Conservation (phyloP, 2,329 filamentous ascomycete genomes). For the Penicillium italicum region DNA sequence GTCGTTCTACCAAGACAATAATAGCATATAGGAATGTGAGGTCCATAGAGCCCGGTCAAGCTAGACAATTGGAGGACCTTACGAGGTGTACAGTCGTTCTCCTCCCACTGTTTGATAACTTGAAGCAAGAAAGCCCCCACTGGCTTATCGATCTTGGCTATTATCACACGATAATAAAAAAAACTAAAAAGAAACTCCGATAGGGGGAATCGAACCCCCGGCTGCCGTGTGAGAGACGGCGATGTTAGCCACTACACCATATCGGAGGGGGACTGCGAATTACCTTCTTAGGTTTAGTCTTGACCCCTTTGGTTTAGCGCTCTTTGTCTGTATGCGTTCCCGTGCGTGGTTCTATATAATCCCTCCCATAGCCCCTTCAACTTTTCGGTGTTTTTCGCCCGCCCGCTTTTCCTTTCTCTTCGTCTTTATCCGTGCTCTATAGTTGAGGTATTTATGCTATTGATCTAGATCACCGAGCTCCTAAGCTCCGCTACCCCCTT, state of each 20-base stretch:
- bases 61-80: background rate
- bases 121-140: too few relatives aligned
- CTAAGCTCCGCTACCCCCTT: background rate
- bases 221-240: slow-evolving; percentile 31
- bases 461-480: background rate
- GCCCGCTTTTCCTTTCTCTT: too few relatives aligned
- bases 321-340: background rate
- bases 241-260: slow-evolving; percentile 33
- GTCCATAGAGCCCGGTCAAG: background rate
- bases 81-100: background rate
- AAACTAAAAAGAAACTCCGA: slow-evolving; percentile 19
- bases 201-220: slow-evolving; percentile 32
- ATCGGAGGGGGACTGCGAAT: slow-evolving; percentile 13
- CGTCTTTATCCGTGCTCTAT: background rate
- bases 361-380: background rate
- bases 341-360: background rate
- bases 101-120: background rate
- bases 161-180: too few relatives aligned
- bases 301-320: background rate
- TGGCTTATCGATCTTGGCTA: too few relatives aligned
- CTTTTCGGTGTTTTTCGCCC: background rate
- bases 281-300: background rate
- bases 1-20: background rate
- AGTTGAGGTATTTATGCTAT: background rate
- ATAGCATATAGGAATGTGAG: background rate